These are phyloP conservation scores for Colletotrichum spinosum DNA, from an alignment of 2,329 filamentous ascomycete genomes.

Conservation along the genomic window DNA sequence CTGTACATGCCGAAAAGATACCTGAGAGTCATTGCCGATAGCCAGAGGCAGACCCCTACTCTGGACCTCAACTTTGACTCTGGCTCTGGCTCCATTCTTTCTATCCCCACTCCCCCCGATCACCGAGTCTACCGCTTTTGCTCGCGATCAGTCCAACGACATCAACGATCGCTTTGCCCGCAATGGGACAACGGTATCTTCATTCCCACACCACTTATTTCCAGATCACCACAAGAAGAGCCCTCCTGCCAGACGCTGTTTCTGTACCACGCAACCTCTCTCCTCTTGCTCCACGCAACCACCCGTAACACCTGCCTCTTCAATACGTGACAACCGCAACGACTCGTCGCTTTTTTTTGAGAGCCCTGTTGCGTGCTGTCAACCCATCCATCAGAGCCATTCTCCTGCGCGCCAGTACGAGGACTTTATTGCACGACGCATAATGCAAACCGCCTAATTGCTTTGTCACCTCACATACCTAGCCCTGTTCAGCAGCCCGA, in stretches of 20 bases:
- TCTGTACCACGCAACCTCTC: not conserved
- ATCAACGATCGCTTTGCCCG: slow-evolving; percentile 29
- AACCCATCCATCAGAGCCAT: not conserved
- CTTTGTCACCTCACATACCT: slow-evolving; percentile 1
- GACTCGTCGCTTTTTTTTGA: slow-evolving; percentile 24
- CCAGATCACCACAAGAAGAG: slow-evolving; percentile 20
- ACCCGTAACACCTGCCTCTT: not conserved
- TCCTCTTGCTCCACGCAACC: not conserved
- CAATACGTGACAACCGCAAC: slow-evolving; percentile 2
- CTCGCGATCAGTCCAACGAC: slow-evolving; percentile 35
- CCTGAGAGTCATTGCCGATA: slow-evolving; percentile 2
- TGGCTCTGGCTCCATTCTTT: not conserved
- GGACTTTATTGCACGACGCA: slow-evolving; percentile 12
- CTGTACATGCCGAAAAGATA: too few species aligned
- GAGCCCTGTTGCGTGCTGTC: not conserved
- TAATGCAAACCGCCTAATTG: slow-evolving; percentile 31
- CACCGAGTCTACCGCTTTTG: slow-evolving; percentile 26
- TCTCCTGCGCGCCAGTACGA: slow-evolving; percentile 9
- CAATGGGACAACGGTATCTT: slow-evolving; percentile 20
- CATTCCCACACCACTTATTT: slow-evolving; percentile 13
- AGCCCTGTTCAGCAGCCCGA: not conserved
- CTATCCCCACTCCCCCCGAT: slow-evolving; percentile 35
- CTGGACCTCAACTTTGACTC: not conserved
- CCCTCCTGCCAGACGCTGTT: slow-evolving; percentile 1
- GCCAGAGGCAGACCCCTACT: slow-evolving; percentile 7